Base-by-base conservation (phyloP, 768 basidiomycete genomes). In the Russula lepida region DNA sequence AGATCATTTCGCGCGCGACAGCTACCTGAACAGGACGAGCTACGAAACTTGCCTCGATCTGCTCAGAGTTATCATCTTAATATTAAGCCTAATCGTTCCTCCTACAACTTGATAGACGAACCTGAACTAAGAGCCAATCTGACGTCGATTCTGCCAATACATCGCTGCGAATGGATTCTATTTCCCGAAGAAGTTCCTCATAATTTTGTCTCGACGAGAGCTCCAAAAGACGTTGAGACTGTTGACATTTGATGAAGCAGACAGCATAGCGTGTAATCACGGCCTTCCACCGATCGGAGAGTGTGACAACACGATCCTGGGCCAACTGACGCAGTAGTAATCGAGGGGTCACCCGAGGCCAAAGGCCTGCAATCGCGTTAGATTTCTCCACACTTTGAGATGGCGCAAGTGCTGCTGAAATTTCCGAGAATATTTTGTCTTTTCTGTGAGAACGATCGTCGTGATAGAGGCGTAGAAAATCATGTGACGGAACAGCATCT, bases 1-100 rank as follows among this genome's bases (percentile, higher is more conserved):
- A 55, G 25, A 79, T 77, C 82, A 83, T 82, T 52, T 80, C 74
- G 4, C 65, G 54, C 0, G 80, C 78, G 9, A 83, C 69, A 0
- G 68, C 54, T 0, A 69, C 68, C 59, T 83, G 82, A 17, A 81
- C 64, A 0, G 72, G 71, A 5, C 81, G 78, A 28, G 74, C 68
- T 6, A 75, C 58, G 39, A 83, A 72, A 53, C 81, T 71, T 7
- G 73, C 68, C 58, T 82, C 78, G 1, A 82, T 72, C 81, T 82
- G 53, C 9, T 37, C 17, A 30, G 4, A 43, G 11, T 11, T 4
- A 6, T n/a, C 17, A 12, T 12, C 6, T 47, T 12, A 56, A 25
- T 21, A 6, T 19, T n/a, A n/a, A n/a, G 33, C 19, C n/a, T 7
- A 5, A 12, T 2, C 27, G 12, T 2, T n/a, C 35, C 13, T 33